Base-by-base conservation (phyloP, 371 early-diverging fungal species). In the Chytridium lagenaria region DNA sequence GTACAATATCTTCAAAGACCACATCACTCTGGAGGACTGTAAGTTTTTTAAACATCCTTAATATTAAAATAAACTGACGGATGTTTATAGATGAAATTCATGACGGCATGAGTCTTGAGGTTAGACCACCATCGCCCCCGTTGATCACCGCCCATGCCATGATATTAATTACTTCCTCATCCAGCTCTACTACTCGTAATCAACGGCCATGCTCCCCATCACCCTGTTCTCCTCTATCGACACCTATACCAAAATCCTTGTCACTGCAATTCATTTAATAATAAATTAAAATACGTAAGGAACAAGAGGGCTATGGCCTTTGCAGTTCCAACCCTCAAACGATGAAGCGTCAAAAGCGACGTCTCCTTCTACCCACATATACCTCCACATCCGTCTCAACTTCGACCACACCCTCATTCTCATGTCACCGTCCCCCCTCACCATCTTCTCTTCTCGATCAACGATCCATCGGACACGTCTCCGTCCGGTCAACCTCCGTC, bases 1-100 rank as follows among this genome's bases (percentile, higher is more conserved):
- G 85, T 91, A 95, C 79, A 95, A 85, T 38, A 86, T 90, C 38
- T 95, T 81, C 84, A 95, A 95, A 84, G 96, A 97, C 77, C 95
- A 96, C 74, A 95, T 96, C 72, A 94, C 95, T 0, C 81, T 97
- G 76, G 92, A 91, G 26, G 96, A 96, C 77, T 97, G 90, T 90
- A 86, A 84, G 78, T 79, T 30, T 26, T 0, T 22, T 67, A 16
- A 1, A 30, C 1, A 1, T 30, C 33, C 5, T 1, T 23, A 64
- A 59, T 12, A 23, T 36, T 28, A 50, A 59, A 22, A 28, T 50
- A 1, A 16, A 39, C 34, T 40, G 61, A 59, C 59, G 67, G n/a
- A 30, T 59, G 7, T 38, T n/a, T 33, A 59, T 66, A 90, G 90
- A 96, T 76, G 95, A 96, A 79, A 88, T 97, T 55, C 91, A 95